These are phyloP conservation scores for Yamadazyma conglobata DNA, from an alignment of 1,139 yeast species.

Conservation along the genomic window DNA sequence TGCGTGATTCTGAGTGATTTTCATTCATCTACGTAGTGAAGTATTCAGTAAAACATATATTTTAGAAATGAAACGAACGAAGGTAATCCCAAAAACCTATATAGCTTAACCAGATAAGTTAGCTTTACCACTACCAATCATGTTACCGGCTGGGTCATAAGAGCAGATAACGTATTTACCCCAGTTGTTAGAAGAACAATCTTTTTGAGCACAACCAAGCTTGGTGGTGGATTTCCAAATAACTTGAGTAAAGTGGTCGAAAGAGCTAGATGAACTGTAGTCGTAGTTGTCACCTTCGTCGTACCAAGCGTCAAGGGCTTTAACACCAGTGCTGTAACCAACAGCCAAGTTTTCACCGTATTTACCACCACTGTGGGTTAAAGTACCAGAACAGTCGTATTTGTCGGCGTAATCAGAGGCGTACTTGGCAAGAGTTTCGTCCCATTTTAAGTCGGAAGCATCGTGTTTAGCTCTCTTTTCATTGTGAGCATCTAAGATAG, in stretches of 20 bases:
- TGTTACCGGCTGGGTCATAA: slow-evolving; percentile 52
- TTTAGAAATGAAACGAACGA: too few species aligned
- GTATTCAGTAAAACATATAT: too few species aligned
- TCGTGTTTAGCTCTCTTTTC: slow-evolving; percentile 62
- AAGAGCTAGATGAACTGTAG: slow-evolving; percentile 33
- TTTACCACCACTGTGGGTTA: slow-evolving; percentile 71
- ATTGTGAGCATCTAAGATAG: slow-evolving; percentile 62
- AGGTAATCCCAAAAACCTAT: too few species aligned
- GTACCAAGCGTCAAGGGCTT: slow-evolving; percentile 82
- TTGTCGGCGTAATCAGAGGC: slow-evolving; percentile 66
- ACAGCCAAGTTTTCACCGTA: slow-evolving; percentile 88
- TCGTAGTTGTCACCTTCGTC: slow-evolving; percentile 60
- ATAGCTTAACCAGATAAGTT: too few species aligned
- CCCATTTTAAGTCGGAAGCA: slow-evolving; percentile 63
- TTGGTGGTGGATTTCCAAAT: slow-evolving; percentile 70
- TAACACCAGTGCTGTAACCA: slow-evolving; percentile 53
- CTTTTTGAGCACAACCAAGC: slow-evolving; percentile 70
- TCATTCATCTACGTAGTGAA: too few species aligned
- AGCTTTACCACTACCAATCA: slow-evolving; percentile 40
- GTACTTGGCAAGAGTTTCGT: slow-evolving; percentile 51
- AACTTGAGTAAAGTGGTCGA: slow-evolving; percentile 80
- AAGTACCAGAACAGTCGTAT: slow-evolving; percentile 65
- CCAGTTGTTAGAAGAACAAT: slow-evolving; percentile 46
- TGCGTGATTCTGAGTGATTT: too few species aligned
- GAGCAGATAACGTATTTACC: slow-evolving; percentile 53